Evolutionary conservation across 768 basidiomycete species (phyloP), one percentile per base, ranked within the genome.

Genomic region (Termitomyces sp.): DNA sequence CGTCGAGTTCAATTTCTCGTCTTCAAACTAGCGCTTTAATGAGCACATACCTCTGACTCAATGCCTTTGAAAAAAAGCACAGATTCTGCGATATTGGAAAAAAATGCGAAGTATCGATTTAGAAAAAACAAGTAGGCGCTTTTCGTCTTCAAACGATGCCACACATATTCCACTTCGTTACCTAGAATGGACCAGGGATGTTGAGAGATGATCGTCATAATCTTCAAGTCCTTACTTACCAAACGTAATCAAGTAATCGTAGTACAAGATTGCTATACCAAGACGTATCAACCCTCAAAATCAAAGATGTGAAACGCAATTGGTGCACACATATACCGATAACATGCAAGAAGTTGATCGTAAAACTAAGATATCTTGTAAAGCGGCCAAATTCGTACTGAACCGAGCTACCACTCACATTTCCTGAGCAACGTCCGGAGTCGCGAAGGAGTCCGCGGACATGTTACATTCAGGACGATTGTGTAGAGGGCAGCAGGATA

Each of bases 91-190:
- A 49, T 54, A 29, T 53, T 55, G 16, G 46, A 46, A 13, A 56
- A 31, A 12, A 57, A 29, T 10, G 53, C 39, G 27, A 50, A 57
- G 27, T 61, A 61, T 5, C 60, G 53, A 14, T 54, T 49, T 2
- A 53, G 32, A 27, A 57, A 55, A 20, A 57, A 61, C 29, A 57
- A 16, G 34, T 43, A 55, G 4, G 47, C 31, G 41, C 47, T 61
- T 18, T 53, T 47, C 24, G 48, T 48, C 50, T 55, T 57, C 22
- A 44, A 36, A 18, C 56, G 47, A 13, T 20, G 46, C 60, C 60
- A 61, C 22, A 61, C n/a, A 37, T 55, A 57, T 10, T 61, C 47
- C 14, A 57, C 53, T 24, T 61, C 60, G 18, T 55, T 32, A 18
- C 42, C 60, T 61, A 13, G 6, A 41, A 39, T 26, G 14, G 18